phyloP scores from a whole-genome alignment of 495 filamentous ascomycete genomes.

The Daldinia childiae region DNA sequence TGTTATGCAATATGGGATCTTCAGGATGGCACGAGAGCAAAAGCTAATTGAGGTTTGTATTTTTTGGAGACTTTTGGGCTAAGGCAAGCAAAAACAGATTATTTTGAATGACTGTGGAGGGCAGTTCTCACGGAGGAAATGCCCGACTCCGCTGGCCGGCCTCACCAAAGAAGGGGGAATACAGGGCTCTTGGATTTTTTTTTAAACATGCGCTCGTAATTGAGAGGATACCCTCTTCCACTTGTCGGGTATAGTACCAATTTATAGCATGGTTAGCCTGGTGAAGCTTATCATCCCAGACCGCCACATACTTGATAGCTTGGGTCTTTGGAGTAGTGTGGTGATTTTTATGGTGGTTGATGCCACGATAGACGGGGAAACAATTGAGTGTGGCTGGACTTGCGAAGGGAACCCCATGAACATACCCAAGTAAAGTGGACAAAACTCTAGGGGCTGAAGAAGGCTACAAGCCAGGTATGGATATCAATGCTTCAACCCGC shows the following conservation, averaged over 20 bases:
- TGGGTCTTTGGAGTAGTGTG: conserved; percentile 12
- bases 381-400: conserved; percentile 37
- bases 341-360: conserved; percentile 40
- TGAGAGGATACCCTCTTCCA: conserved; percentile 24
- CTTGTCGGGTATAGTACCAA: conserved; percentile 20
- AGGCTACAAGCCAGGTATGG: conserved; percentile 33
- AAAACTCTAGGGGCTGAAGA: conserved; percentile 38
- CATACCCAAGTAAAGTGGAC: conserved; percentile 33
- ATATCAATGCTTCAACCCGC: conserved; percentile 33
- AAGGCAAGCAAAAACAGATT: conserved; percentile 41
- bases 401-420: conserved; percentile 29
- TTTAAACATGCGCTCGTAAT: conserved; percentile 30
- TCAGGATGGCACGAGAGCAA: conserved; percentile 39
- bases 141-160: conserved; percentile 43
- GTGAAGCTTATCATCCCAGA: conserved; percentile 15
- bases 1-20: conserved; percentile 38
- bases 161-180: conserved; percentile 39
- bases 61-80: conserved; percentile 45
- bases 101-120: conserved; percentile 46
- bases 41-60: conserved; percentile 42
- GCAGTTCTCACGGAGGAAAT: conserved; percentile 42
- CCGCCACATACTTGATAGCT: conserved; percentile 20
- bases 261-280: conserved; percentile 27
- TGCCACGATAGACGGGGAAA: conserved; percentile 34
- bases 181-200: conserved; percentile 33